Base-by-base conservation (phyloP, 1,284 basidiomycete species). In the Serendipita sp. region DNA sequence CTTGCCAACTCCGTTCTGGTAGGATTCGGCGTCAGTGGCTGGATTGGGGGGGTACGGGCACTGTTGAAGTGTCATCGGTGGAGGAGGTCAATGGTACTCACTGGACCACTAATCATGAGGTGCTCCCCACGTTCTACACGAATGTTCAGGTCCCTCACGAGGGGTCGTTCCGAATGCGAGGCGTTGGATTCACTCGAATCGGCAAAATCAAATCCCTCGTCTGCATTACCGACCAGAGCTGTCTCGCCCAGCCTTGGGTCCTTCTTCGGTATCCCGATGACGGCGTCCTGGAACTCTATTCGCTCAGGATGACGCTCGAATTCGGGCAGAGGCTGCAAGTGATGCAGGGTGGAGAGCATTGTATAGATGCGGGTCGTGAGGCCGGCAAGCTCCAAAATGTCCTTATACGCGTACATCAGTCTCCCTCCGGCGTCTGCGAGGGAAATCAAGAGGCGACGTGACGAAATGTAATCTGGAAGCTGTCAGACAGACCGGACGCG, bases 401-500 rank as follows among this genome's bases (percentile, higher is more conserved):
- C 93, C 70, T 92, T 92, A 73, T 92, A 91, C 4, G 88, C 87
- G 71, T 91, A 91, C 90, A 93, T 93, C 47, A 96, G 76, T 42
- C 93, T 80, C 1, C 93, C 93, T 22, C 94, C 95, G 0, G 94
- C 95, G 69, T 99, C 94, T 2, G 94, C 93, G 3, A 97, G 82
- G 0, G 93, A 93, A 41, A 98, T 79, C 2, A 98, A 79, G 2
- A 98, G 80, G 22, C 94, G 82, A n/a, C 93, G 83, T 66, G 94
- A 96, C 26, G 93, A 95, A 63, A 98, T 93, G 73, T 98, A 98
- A n/a, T 86, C 91, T 92, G 66, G 62, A 32, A 62, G 41, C 30
- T n/a, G 49, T n/a, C 62, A 45, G n/a, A n/a, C 34, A 53, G 50
- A 17, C 61, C 66, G 38, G 67, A 64, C 26, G 5, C 29, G 44